Evolutionary conservation across 495 filamentous ascomycete genomes (phyloP), one percentile per base, ranked within the genome.

Genomic region (Neurospora sublineolata): DNA sequence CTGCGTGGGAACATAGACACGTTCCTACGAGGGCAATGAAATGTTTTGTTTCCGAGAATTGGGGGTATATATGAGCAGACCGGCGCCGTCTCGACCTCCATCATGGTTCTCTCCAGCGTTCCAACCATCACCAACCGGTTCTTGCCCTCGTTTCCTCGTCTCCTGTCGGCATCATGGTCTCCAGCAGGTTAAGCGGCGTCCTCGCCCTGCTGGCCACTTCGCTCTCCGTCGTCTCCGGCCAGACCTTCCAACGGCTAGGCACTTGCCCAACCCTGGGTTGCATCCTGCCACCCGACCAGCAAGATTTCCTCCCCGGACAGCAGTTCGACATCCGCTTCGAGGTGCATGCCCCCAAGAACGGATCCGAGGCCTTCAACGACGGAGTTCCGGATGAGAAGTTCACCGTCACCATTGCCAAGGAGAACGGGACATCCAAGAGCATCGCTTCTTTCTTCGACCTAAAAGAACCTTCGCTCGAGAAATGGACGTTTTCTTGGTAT

Each of bases 241-340:
- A 93, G 80, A 91, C 89, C 20, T 91, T 87, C 78, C 90, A 89
- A 79, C 82, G 91, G 67, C 84, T 92, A 23, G 90, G 91, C 69
- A 86, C 85, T 23, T 93, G 91, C 76, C 91, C 90, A 5, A 84
- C 84, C 12, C 81, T 93, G n/a, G 91, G 91, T 71, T 93, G 91
- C 76, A 83, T 93, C 68, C 85, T 93, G 38, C 91, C 91, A 16
- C 91, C 91, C 0, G 91, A 93, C 75, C 90, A 92, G 84, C 88
- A 86, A 41, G 91, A 93, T 74, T 92, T 93, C 83, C 84, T 93
- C 0, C 84, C 91, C 3, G 91, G 91, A 36, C 90, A 92, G 77
- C 88, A 85, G 75, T 93, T 93, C 75, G 91, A 93, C 78, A 88
- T 93, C 71, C 88, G 91, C 33, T 85, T 93, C 36, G 91, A 93